A percentile compares a stretch with the other conserved stretches of the same genome.
Conservation (phyloP, 495 filamentous ascomycete species). For the Bryoglossum gracile region DNA sequence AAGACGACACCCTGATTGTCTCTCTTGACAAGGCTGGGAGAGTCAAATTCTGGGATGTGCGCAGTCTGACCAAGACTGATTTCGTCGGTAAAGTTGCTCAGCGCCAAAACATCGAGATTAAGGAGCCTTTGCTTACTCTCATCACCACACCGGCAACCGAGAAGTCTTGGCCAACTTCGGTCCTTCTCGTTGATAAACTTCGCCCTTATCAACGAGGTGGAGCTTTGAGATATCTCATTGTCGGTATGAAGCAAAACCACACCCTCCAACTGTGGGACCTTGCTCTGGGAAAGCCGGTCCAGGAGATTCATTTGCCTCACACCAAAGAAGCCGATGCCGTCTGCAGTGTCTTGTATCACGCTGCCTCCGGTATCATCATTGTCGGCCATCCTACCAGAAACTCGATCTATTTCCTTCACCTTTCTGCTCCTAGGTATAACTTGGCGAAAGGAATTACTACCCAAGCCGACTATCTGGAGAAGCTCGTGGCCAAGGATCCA, state of each 20-base stretch:
- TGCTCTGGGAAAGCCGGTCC: conserved; percentile 84
- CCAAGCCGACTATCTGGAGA: conserved; percentile 81
- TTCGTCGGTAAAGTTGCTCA: conserved; percentile 28
- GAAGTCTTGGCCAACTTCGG: conserved; percentile 92
- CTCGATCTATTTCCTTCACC: conserved; percentile 91
- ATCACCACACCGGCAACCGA: conserved; percentile 70
- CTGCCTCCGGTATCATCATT: conserved; percentile 80
- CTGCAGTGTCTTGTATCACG: conserved; percentile 91
- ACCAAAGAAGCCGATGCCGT: conserved; percentile 94
- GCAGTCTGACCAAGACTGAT: conserved; percentile 56
- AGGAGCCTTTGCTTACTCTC: conserved; percentile 68
- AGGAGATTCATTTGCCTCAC: conserved; percentile 94
- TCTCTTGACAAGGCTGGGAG: conserved; percentile 94
- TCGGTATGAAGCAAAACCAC: conserved; percentile 98
- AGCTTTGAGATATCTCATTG: conserved; percentile 86
- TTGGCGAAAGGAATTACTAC: conserved; percentile 61
- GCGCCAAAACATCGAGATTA: conserved; percentile 53
- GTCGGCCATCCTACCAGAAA: conserved; percentile 96
- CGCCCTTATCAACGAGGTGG: conserved; percentile 79
- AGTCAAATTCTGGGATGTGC: conserved; percentile 95
- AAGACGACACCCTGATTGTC: conserved; percentile 88
- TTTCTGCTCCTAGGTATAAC: conserved; percentile 88
- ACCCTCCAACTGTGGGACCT: conserved; percentile 99
- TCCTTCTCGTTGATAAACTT: conserved; percentile 91
- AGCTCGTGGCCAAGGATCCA: conserved; percentile 62